Evolutionary conservation across 192 early-diverging fungal genomes (phyloP).

Genomic region (Bifiguratus adelaidae): DNA sequence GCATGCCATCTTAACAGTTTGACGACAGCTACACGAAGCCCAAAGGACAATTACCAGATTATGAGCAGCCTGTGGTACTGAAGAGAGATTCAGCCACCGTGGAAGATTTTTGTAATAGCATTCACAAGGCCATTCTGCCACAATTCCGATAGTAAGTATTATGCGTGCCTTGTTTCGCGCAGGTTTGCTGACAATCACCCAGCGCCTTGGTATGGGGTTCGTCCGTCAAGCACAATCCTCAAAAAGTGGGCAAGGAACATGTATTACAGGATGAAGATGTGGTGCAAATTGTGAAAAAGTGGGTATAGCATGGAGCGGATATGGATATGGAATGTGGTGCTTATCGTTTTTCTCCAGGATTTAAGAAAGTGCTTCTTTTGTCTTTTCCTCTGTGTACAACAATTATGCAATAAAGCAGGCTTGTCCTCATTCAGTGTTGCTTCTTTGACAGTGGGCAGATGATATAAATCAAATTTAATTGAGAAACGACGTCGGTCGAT

Average conservation of each 20-base stretch:
- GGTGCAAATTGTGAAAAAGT: conserved; percentile 86
- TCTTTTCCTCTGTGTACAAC: too few species aligned
- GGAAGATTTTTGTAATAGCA: conserved; percentile 92
- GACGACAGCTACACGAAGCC: conserved; percentile 66
- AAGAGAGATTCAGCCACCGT: conserved; percentile 53
- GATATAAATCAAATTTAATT: too few species aligned
- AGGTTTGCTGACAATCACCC: too few species aligned
- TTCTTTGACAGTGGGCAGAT: too few species aligned
- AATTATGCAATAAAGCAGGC: too few species aligned
- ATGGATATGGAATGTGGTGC: too few species aligned
- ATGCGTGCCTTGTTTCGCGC: too few species aligned
- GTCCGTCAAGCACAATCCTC: conserved; percentile 93
- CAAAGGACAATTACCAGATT: conserved; percentile 93
- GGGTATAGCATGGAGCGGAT: too few species aligned
- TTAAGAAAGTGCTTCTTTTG: too few species aligned
- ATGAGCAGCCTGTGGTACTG: conserved; percentile 86
- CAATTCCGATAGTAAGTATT: conserved; percentile 82
- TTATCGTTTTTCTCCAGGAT: too few species aligned
- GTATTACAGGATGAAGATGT: conserved; percentile 91
- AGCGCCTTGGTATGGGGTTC: conserved; percentile 90
- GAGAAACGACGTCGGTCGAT: too few species aligned
- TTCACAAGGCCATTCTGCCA: conserved; percentile 87
- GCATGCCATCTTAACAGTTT: background rate
- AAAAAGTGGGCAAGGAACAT: conserved; percentile 97
- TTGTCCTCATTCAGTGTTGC: too few species aligned